These are phyloP conservation scores for Chloris gayana DNA, from an alignment of 176 grass and related monocot genomes.

Conservation along the genomic window DNA sequence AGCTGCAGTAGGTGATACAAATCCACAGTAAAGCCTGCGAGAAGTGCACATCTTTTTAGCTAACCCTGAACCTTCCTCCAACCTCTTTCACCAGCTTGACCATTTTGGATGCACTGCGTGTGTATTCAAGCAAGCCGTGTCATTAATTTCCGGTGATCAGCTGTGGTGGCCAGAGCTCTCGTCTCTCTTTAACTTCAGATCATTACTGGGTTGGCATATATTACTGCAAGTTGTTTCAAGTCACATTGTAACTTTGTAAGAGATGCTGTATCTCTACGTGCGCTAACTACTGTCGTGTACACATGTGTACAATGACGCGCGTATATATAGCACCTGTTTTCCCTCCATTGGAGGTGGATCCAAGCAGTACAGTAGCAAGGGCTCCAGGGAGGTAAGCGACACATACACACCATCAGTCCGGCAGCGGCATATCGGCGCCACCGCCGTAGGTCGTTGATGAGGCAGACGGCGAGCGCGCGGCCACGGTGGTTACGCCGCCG, in stretches of 20 bases:
- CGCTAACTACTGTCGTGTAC: no score
- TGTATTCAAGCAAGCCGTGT: no score
- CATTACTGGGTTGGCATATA: background rate
- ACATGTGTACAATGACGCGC: no score
- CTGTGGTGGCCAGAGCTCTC: background rate
- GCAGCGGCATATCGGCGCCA: background rate
- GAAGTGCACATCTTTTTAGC: background rate
- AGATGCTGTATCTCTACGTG: no score
- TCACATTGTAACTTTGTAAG: background rate
- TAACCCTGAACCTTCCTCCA: slow-evolving; percentile 30
- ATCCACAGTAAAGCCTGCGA: background rate
- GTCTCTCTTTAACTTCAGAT: background rate
- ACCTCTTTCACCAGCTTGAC: background rate
- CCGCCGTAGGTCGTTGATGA: no score
- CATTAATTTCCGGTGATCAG: background rate
- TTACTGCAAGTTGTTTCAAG: background rate
- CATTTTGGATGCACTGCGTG: background rate
- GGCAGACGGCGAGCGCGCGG: background rate
- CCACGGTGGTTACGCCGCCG: background rate
- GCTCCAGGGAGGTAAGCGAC: background rate
- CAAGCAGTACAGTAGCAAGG: background rate
- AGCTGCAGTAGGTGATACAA: background rate
- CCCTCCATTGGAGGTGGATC: background rate
- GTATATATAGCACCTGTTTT: background rate
- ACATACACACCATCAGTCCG: background rate